Base-by-base conservation (phyloP, 2,329 filamentous ascomycete genomes). In the Penicillium sp. region DNA sequence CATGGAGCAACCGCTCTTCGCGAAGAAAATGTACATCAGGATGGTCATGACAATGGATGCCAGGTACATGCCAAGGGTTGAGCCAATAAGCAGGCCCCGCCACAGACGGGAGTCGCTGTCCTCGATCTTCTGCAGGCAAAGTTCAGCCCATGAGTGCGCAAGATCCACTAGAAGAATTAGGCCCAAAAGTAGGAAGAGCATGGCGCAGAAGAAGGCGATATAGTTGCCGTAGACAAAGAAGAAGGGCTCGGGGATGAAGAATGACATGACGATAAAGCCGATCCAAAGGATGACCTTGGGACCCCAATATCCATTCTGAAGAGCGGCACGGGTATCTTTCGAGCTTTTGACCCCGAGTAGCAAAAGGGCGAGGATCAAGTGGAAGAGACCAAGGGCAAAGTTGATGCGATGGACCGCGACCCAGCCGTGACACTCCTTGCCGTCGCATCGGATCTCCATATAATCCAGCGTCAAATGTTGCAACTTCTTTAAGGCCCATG, bases 231-330 rank as follows among this genome's bases (percentile, higher is more conserved):
- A 99, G 57, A 95, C 83, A 64, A 95, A 83, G 75, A 96, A 97
- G 78, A 99, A 97, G 25, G 77, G 78, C 66, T 99, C 92, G 13
- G 93, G 93, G 49, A 99, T 96, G 64, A 99, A 82, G 77, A 97
- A 99, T 22, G 91, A 95, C 50, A 95, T 68, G 51, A 96, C 88
- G 52, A 97, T 84, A 59, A 97, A 81, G 12, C 79, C 83, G 41
- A 96, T 67, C 93, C 93, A 99, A 44, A 84, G 82, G 52, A 96
- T 82, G 50, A 99, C 80, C 75, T 99, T 99, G 38, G 93, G 93
- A 1, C 91, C 93, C 93, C 93, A 99, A 72, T 89, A 99, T n/a
- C 92, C 93, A 73, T 99, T 99, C 68, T 99, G 93, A 46, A 99
- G 80, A 14, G 83, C 81, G 2, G 93, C 91, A 57, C 93, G 86